A percentile compares a stretch with the other conserved stretches of the same genome.
Conservation (phyloP, 225 moss, liverwort and hornwort genomes). For the Marchantia polymorpha region DNA sequence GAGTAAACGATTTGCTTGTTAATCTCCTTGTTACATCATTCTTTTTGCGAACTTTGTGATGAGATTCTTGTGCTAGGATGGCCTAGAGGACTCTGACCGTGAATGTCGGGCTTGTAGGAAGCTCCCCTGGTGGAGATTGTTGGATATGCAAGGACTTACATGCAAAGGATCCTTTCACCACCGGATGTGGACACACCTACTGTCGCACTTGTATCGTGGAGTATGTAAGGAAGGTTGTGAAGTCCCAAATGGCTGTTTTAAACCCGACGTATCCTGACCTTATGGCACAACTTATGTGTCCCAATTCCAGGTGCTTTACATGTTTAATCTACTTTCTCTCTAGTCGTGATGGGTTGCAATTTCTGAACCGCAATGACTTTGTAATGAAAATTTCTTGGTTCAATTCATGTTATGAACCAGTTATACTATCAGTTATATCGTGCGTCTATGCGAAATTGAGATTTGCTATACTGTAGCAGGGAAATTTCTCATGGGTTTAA, state of each 20-base stretch:
- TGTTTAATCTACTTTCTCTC: neutral
- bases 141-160: conserved; percentile 49
- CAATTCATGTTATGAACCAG: no score
- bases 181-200: conserved; percentile 58
- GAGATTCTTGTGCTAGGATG: neutral
- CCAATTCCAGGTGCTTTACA: conserved; percentile 42
- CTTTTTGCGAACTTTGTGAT: no score
- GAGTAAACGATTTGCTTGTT: neutral
- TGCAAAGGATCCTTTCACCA: conserved; percentile 45
- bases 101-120: conserved; percentile 14
- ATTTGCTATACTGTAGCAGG: no score
- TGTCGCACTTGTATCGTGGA: conserved; percentile 54
- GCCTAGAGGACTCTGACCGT: neutral
- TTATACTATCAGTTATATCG: no score
- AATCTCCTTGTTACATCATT: no score
- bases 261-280: conserved; percentile 40
- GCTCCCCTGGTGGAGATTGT: conserved; percentile 38
- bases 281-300: conserved; percentile 44
- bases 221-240: conserved; percentile 40
- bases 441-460: no score
- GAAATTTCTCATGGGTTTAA: no score
- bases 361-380: no score
- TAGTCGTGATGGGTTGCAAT: neutral
- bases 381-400: no score
- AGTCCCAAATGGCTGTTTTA: conserved; percentile 38